Evolutionary conservation across 164 flowering plant genomes (phyloP).

Genomic region (Magnolia changhungtana): DNA sequence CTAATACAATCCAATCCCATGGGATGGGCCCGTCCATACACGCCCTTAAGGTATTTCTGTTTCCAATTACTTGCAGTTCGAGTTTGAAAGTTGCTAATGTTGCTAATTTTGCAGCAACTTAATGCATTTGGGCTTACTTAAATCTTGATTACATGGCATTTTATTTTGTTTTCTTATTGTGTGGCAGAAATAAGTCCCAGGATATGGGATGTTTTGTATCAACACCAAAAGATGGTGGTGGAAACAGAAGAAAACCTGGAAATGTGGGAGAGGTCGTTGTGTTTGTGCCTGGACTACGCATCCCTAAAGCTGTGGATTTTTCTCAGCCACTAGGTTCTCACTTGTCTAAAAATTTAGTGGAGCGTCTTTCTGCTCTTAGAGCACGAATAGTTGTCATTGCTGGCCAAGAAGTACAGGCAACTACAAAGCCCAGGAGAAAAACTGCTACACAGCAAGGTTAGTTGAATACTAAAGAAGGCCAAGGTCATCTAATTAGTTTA

Average conservation of each 20-base stretch:
- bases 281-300: constrained; percentile 77
- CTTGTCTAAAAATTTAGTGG: constrained; percentile 54
- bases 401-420: constrained; percentile 64
- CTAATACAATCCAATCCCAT: no score
- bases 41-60: no score
- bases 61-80: neutral
- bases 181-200: constrained; percentile 25
- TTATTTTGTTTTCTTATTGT: constrained; percentile 4
- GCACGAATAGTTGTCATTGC: constrained; percentile 77
- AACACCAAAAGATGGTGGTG: constrained; percentile 55
- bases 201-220: constrained; percentile 81
- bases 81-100: neutral
- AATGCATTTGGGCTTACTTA: neutral
- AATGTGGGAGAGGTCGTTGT: constrained; percentile 73
- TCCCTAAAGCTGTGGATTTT: constrained; percentile 75
- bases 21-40: no score
- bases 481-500: neutral
- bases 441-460: constrained; percentile 80
- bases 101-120: neutral
- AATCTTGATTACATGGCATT: neutral
- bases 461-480: constrained; percentile 8
- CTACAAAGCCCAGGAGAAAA: constrained; percentile 59
- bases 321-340: constrained; percentile 47
- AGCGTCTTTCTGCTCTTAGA: constrained; percentile 66
- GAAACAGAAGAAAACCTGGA: constrained; percentile 57